Conservation (phyloP, 345 rosid genomes). For the Populus euphratica region DNA sequence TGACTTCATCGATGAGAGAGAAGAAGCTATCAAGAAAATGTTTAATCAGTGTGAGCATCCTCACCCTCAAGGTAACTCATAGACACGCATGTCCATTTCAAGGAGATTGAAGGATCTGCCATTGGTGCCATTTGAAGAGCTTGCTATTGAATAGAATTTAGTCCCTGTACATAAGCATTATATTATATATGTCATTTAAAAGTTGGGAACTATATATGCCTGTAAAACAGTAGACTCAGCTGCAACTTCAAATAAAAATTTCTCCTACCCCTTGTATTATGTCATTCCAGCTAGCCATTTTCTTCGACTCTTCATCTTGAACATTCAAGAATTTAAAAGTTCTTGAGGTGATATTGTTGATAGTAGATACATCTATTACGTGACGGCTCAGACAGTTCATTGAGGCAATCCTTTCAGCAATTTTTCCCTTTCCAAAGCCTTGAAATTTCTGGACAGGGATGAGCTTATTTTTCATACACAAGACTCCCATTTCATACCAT, state of each 20-base stretch:
- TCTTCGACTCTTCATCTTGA: background rate
- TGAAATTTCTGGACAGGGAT: background rate
- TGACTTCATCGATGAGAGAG: conserved; percentile 74
- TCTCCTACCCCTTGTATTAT: background rate
- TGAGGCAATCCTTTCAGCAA: background rate
- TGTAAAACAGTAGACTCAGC: no score
- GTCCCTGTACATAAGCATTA: background rate
- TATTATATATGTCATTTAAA: background rate
- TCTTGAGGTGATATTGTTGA: background rate
- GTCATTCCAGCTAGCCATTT: background rate
- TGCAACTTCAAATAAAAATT: background rate
- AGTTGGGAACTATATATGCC: no score
- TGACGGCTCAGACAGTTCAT: background rate
- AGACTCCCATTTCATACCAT: background rate
- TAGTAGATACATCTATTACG: no score
- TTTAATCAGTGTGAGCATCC: conserved; percentile 40
- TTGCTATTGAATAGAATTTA: background rate
- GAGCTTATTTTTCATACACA: background rate
- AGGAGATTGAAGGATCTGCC: background rate
- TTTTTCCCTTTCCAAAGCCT: background rate
- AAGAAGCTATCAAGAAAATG: conserved; percentile 70
- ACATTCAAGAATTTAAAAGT: background rate
- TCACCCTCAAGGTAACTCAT: conserved; percentile 26
- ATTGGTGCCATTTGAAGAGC: background rate
- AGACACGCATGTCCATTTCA: conserved; percentile 1